phyloP scores from a whole-genome alignment of 192 early-diverging fungal species.

The Lobosporangium transversale region DNA sequence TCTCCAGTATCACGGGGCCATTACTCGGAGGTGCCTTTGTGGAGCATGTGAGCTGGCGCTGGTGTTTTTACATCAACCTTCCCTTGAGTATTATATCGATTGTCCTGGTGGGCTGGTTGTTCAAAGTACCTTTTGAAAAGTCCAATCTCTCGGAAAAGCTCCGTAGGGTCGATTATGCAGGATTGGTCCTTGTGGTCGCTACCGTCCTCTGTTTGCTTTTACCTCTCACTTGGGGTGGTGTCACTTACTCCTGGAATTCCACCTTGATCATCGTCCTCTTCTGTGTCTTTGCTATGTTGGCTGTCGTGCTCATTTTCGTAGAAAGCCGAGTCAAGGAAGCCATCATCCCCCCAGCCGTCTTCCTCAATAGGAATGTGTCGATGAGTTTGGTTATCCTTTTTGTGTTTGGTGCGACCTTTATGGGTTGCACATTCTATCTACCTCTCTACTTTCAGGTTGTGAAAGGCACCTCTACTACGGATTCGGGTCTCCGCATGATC shows the following conservation, averaged over 20 bases:
- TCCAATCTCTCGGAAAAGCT: constrained; percentile 68
- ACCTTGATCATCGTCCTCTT: constrained; percentile 67
- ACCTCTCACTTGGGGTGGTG: constrained; percentile 77
- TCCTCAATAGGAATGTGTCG: constrained; percentile 68
- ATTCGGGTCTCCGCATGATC: constrained; percentile 77
- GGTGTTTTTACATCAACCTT: constrained; percentile 86
- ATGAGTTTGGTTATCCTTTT: constrained; percentile 62
- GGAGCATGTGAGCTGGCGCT: constrained; percentile 73
- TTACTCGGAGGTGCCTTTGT: constrained; percentile 88
- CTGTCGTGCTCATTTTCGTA: constrained; percentile 65
- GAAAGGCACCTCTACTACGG: constrained; percentile 71
- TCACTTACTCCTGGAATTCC: constrained; percentile 71
- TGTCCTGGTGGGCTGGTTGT: constrained; percentile 59
- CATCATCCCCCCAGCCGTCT: constrained; percentile 68
- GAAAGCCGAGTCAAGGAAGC: constrained; percentile 75
- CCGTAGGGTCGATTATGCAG: constrained; percentile 72
- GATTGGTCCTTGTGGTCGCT: constrained; percentile 54
- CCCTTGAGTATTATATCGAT: constrained; percentile 77
- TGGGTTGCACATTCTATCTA: constrained; percentile 74
- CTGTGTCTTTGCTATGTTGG: constrained; percentile 54
- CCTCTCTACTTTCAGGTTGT: constrained; percentile 86
- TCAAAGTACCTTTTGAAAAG: constrained; percentile 63
- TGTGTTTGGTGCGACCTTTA: constrained; percentile 67
- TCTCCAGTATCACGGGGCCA: constrained; percentile 80
- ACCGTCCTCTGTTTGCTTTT: constrained; percentile 69